A percentile compares a stretch with the other conserved stretches of the same genome.
Evolutionary conservation across 345 rosid species (phyloP).

Genomic region (Rhodamnia argentea): DNA sequence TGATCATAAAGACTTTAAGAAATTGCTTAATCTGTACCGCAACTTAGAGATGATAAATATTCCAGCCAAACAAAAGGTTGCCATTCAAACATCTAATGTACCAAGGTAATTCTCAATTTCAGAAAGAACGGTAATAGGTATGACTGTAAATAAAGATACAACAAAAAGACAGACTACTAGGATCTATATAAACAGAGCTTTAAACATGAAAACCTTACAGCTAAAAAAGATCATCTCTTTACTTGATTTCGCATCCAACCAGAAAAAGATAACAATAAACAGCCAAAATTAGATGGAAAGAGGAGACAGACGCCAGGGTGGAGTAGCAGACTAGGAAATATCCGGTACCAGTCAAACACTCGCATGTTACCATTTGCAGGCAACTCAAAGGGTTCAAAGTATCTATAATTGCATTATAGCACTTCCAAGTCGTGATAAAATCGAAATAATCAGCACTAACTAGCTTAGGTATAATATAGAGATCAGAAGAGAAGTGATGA

Average conservation of each 20-base stretch:
- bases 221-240: neutral
- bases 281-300: neutral
- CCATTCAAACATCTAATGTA: neutral
- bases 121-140: neutral
- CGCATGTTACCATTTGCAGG: neutral
- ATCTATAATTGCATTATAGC: neutral
- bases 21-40: neutral
- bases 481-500: neutral
- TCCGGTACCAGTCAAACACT: neutral
- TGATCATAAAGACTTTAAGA: neutral
- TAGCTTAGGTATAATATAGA: neutral
- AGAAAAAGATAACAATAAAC: neutral
- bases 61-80: neutral
- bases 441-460: neutral
- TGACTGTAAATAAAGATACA: neutral
- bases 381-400: neutral
- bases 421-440: neutral
- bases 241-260: neutral
- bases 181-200: neutral
- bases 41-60: neutral
- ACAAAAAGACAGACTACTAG: neutral
- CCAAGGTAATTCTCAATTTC: neutral
- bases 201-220: neutral
- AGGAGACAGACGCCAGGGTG: neutral
- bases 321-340: neutral